Base-by-base conservation (phyloP, 768 basidiomycete species). In the Boletus eberwhitei region DNA sequence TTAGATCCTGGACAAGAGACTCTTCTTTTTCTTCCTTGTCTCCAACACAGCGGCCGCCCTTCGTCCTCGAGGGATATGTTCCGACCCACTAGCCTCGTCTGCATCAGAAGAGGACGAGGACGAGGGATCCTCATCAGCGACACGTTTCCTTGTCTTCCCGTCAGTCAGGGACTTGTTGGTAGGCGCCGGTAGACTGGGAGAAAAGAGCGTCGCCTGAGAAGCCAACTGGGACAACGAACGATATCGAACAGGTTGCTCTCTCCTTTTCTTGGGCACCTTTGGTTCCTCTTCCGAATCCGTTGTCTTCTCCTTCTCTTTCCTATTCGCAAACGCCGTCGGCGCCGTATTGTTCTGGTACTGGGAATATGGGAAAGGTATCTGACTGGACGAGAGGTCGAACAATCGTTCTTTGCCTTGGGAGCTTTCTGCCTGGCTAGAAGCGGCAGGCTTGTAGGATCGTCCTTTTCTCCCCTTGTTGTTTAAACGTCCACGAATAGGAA, bases 11-110 rank as follows among this genome's bases (percentile, higher is more conserved):
- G 58, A 57, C 44, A 63, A 47, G 3, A 59, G 22, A 29, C 62
- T 50, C 54, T 52, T 68, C 55, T 51, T 64, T 64, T 64, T 64
- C 64, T 64, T 74, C 57, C 56, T 68, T 41, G 58, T 58, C 42
- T 60, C 48, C 50, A 67, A 38, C 22, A 29, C 50, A 21, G 62
- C 67, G 2, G 84, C 85, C 37, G 87, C 87, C 54, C 76, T 73
- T 52, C 82, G 76, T 12, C 74, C 74, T 57, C 69, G 74, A 31
- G 87, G 87, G 53, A 89, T 87, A 66, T 88, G 87, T n/a, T 79
- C 61, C 17, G 70, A 68, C 31, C 54, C 58, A n/a, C 48, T 57
- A 1, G 35, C 67, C 35, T 61, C 78, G 0, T 76, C 75, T 1
- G 63, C 63, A 19, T 72, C 74, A 11, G 71, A 71, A 37, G 78